Base-by-base conservation (phyloP, 164 flowering plant species). In the Chimonanthus praecox region DNA sequence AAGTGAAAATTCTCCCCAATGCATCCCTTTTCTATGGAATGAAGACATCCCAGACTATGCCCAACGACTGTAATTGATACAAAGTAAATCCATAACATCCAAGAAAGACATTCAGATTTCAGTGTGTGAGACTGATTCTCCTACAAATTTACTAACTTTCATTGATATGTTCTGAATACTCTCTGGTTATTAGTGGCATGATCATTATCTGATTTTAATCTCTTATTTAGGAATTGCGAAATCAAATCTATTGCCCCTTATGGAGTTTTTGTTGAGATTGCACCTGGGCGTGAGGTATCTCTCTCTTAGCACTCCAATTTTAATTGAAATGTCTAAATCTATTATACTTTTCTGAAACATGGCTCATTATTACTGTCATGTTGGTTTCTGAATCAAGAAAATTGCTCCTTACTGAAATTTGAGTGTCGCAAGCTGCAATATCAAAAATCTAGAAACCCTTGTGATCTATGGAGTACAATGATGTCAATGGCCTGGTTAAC, bases 181-280 rank as follows among this genome's bases (percentile, higher is more conserved):
- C 6, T 63, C 16, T 43, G 68, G 68, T 44, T 63, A 10, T 5
- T 63, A 63, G 66, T 21, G 4, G 66, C 46, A 9, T n/a, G 16
- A 44, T 44, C 16, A 5, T 66, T 45, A 66, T 44, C 68, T 66
- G 47, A 66, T 13, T 66, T 49, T 4, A 9, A 21, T 64, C 8
- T 10, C 60, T 16, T 58, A 62, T 16, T 16, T 87, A 94, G 97
- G 94, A 84, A 92, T 77, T 88, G 98, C 74, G 94, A 91, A 79
- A 90, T 95, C 85, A 95, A 92, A 83, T 81, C 93, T 51, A 82
- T 91, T 71, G 88, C 88, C 70, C 85, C 97, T 15, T 95, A 87
- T 82, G 99, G 99, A 75, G 98, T 77, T 74, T 92, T 95, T 86
- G 92, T 95, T 62, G 99, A 95, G 87, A 88, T 95, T 74, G 88